Base-by-base conservation (phyloP, 371 early-diverging fungal species). In the Zychaea mexicana region DNA sequence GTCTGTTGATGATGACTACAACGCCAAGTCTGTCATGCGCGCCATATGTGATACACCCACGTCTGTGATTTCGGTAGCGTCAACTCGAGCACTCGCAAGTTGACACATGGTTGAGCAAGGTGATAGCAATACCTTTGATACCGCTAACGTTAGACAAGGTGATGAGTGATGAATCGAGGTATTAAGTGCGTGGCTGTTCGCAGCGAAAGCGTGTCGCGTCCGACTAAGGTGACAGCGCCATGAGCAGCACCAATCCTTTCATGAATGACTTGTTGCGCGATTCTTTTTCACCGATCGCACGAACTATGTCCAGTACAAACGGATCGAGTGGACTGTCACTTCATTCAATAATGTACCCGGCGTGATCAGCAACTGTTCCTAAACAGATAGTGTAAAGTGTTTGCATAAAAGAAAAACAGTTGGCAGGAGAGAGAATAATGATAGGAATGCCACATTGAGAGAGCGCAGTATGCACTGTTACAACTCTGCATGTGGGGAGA, bases 371-470 rank as follows among this genome's bases (percentile, higher is more conserved):
- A 46, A 63, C 30, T 22, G 27, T 36, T 26, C n/a, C 30, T 32
- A 63, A 19, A 57, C 64, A 63, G 39, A 63, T 56, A 9, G 42
- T 15, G 24, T 63, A 63, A 22, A 63, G 56, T 15, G 57, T 24
- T 13, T 46, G 56, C 64, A 63, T 63, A 13, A n/a, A 19, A 22
- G 26, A 24, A 52, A n/a, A 12, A 15, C 0, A 0, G 4, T 7
- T 7, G 15, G 7, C n/a, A 42, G 4, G 7, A 12, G 42, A 7
- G 42, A 32, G 49, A 19, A 24, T n/a, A n/a, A n/a, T n/a, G n/a
- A n/a, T n/a, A 22, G 22, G n/a, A 12, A 42, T 4, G n/a, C 4
- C 13, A 42, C n/a, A n/a, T n/a, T n/a, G n/a, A n/a, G n/a, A n/a
- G n/a, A n/a, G n/a, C n/a, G n/a, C n/a, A n/a, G n/a, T n/a, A n/a